Percentiles rank a stretch among this genome's conserved stretches.
Evolutionary conservation across 805 yeast genomes (phyloP).

Genomic region (Candida mattraensis): DNA sequence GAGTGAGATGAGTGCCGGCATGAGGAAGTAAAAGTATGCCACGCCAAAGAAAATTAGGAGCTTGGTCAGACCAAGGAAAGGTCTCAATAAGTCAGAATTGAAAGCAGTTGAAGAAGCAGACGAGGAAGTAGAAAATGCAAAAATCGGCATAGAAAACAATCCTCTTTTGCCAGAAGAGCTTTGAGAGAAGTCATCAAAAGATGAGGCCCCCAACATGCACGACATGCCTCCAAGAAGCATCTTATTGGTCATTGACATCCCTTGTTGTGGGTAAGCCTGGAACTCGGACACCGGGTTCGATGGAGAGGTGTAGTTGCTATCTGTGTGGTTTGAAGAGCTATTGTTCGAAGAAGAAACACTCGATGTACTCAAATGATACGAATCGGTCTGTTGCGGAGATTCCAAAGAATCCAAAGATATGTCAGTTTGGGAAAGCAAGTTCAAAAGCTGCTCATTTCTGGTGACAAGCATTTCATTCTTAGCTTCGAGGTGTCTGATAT

Average conservation of each 20-base stretch:
- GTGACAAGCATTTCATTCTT: constrained; percentile 51
- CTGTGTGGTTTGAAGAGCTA: constrained; percentile 9
- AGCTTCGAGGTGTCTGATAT: constrained; percentile 68
- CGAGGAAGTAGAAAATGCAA: constrained; percentile 25
- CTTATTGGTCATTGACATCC: constrained; percentile 41
- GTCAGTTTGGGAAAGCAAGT: constrained; percentile 17
- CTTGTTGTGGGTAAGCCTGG: constrained; percentile 15
- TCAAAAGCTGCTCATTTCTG: constrained; percentile 46
- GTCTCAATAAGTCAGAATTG: constrained; percentile 20
- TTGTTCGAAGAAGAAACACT: constrained; percentile 24
- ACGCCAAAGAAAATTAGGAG: constrained; percentile 22
- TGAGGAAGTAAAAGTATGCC: constrained; percentile 20
- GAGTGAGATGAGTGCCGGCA: constrained; percentile 16
- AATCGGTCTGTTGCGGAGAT: constrained; percentile 1
- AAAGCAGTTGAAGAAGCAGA: constrained; percentile 20
- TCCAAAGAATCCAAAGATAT: constrained; percentile 16
- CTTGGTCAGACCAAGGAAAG: constrained; percentile 31
- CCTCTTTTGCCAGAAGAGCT: constrained; percentile 24
- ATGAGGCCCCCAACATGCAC: constrained; percentile 60
- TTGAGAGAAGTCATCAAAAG: constrained; percentile 47
- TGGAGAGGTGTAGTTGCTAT: constrained; percentile 15
- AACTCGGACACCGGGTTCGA: constrained; percentile 11
- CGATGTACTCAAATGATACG: constrained; percentile 19
- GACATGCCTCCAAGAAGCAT: constrained; percentile 64
- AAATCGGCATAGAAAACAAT: constrained; percentile 32